Evolutionary conservation across 192 early-diverging fungal genomes (phyloP), one percentile per base, ranked within the genome.

Genomic region (Thamnidium elegans): DNA sequence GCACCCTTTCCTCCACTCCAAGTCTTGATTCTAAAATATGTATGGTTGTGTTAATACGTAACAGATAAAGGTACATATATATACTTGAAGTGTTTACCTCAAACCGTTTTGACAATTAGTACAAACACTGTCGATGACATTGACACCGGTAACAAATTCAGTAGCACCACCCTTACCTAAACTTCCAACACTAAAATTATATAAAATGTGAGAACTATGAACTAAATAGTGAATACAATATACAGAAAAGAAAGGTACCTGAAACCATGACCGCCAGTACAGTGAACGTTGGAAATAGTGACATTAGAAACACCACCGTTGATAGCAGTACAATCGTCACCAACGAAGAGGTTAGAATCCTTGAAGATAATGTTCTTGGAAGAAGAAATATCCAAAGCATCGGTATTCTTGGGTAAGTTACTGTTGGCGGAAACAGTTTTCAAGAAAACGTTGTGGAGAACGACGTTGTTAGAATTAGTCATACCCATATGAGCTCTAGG

Each of bases 271-370:
- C 55, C 47, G 19, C 80, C 81, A 23, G 20, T 47, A 43, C 81
- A 83, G 23, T 62, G 45, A 68, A 67, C 71, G 44, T 69, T 69
- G n/a, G 54, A 60, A 43, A 82, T 74, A 15, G 39, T 62, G 15
- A 82, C 70, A 50, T 81, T 78, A 34, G 76, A 58, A 7, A 66
- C 65, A 19, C 81, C 80, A 21, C 62, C 67, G 58, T 82, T 83
- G 4, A 83, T 46, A 45, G 81, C 81, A 67, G 80, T 50, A 48
- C 81, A 83, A 36, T 83, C 81, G 52, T 83, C 81, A 58, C 72
- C 73, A 56, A 83, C 83, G 50, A 62, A 59, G 17, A 82, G 58
- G 17, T 67, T 67, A 4, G 70, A 59, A 39, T 69, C 59, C 2
- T 20, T 50, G 52, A 83, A 77, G 34, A 62, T 68, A 21, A 83